Conservation (phyloP, 345 rosid genomes). For the Passiflora organensis region DNA sequence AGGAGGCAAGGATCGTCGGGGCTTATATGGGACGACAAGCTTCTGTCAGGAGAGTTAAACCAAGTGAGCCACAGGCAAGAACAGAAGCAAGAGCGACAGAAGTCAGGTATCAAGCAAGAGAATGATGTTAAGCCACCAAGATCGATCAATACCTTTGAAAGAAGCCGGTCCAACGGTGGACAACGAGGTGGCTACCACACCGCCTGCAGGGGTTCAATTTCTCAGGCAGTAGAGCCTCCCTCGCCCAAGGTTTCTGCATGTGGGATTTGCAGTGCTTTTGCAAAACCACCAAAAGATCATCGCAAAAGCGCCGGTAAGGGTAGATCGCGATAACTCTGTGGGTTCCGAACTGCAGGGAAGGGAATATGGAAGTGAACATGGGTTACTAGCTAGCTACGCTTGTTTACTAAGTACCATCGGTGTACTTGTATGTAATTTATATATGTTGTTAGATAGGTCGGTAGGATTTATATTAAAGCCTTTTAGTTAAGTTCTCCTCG, state of each 20-base stretch:
- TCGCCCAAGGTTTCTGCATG: constrained; percentile 84
- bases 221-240: constrained; percentile 90
- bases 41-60: constrained; percentile 52
- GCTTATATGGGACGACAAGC: constrained; percentile 74
- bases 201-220: constrained; percentile 67
- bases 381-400: no score
- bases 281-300: constrained; percentile 41
- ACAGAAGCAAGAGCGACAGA: constrained; percentile 4
- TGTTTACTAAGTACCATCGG: no score
- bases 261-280: constrained; percentile 68
- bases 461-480: no score
- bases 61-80: constrained; percentile 25
- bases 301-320: constrained; percentile 46
- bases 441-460: no score
- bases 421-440: no score
- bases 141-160: constrained; percentile 39
- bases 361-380: no score
- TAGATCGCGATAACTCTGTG: constrained; percentile 40
- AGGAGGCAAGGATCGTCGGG: constrained; percentile 96
- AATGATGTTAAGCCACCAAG: constrained; percentile 39
- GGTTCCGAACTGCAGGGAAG: no score
- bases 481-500: no score
- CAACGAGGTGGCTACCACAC: constrained; percentile 63
- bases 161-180: constrained; percentile 84
- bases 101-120: constrained; percentile 18